Conservation (phyloP, 2,329 filamentous ascomycete genomes). For the Hymenotorrendiella dingleyae region DNA sequence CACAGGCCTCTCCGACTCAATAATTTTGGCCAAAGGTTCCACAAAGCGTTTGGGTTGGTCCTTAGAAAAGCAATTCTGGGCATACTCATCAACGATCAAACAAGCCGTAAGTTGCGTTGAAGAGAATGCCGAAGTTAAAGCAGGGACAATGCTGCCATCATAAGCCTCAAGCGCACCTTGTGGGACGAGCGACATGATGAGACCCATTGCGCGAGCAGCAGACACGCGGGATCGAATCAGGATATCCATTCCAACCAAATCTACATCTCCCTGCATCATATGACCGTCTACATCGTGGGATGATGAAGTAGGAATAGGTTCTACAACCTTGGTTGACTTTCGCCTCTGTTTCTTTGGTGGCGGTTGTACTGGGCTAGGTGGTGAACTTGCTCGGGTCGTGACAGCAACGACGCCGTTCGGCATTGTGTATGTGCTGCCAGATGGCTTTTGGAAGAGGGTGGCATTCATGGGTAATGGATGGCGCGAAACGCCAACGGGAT, state of each 20-base stretch:
- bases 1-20: slow-evolving; percentile 73
- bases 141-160: slow-evolving; percentile 58
- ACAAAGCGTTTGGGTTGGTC: slow-evolving; percentile 53
- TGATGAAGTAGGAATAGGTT: slow-evolving; percentile 54
- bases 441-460: slow-evolving; percentile 85
- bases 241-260: slow-evolving; percentile 83
- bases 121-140: slow-evolving; percentile 67
- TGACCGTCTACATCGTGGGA: slow-evolving; percentile 95
- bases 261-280: slow-evolving; percentile 95
- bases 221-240: slow-evolving; percentile 86
- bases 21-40: slow-evolving; percentile 63
- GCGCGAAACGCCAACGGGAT: slow-evolving; percentile 86
- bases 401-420: slow-evolving; percentile 39
- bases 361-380: slow-evolving; percentile 48
- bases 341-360: slow-evolving; percentile 70
- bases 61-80: slow-evolving; percentile 49
- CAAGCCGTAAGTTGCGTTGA: slow-evolving; percentile 81
- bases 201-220: slow-evolving; percentile 78
- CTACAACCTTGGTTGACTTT: slow-evolving; percentile 78
- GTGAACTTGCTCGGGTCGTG: slow-evolving; percentile 34
- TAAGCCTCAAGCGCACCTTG: slow-evolving; percentile 54
- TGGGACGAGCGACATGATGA: slow-evolving; percentile 76
- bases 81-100: slow-evolving; percentile 84
- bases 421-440: slow-evolving; percentile 72
- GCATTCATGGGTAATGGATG: slow-evolving; percentile 91